Evolutionary conservation across 345 rosid genomes (phyloP), one percentile per base, ranked within the genome.

Genomic region (Brassica incana): DNA sequence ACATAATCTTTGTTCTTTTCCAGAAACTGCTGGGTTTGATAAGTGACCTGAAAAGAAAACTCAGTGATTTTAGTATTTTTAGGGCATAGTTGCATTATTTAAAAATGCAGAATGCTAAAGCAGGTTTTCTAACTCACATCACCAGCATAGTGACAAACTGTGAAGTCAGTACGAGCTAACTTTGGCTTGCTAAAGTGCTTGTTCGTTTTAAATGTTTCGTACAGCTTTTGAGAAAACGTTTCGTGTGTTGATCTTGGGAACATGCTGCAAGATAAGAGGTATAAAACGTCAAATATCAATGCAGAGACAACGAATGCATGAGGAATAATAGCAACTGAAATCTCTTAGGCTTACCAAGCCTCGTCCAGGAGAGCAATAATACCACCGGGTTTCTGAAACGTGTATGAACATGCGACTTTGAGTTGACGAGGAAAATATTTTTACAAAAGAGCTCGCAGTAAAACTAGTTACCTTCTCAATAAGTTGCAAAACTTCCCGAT

Each of bases 1-100:
- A 92, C 95, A 83, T 92, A 90, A 71, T 95, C 98, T 80, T 95
- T 95, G 90, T 92, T 95, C 87, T 95, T 95, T 87, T 95, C 99
- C 83, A 95, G 79, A 82, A 95, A 95, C 79, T 86, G 81, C 38
- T 95, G 94, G 15, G 99, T 95, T 87, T 95, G 98, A 81, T 95
- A 95, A 65, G 98, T 92, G 75, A 95, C 98, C 99, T 92, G 87
- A 70, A 84, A 82, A 79, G 65, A 65, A 69, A 60, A 81, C 65
- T 33, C 80, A 66, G 0, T n/a, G 16, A 1, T 15, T 45, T 71
- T 61, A 40, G 12, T 36, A 40, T n/a, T 62, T 12, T 15, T 36
- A 33, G 48, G 58, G 65, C 70, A 48, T 29, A 2, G 66, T 29
- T 79, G 36, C 76, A 68, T 38, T 74, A 64, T 25, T 50, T 50